Conservation (phyloP, 2,329 filamentous ascomycete species). For the Aspergillus versicolor region DNA sequence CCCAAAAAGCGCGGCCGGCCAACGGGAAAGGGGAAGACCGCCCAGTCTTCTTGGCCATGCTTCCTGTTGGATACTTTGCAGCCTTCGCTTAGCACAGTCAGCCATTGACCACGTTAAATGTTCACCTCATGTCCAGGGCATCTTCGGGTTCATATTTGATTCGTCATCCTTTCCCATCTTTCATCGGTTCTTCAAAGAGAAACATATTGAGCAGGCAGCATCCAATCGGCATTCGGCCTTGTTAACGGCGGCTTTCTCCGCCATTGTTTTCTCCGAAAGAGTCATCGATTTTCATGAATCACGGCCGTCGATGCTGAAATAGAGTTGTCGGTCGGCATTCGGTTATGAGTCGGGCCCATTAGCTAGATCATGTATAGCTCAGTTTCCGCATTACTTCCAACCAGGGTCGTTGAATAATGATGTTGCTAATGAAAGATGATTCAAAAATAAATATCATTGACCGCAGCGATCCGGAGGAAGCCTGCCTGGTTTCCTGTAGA, state of each 20-base stretch:
- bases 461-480: no score
- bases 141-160: not conserved
- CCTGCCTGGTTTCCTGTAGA: no score
- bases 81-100: not conserved
- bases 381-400: not conserved
- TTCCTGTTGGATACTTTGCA: not conserved
- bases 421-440: no score
- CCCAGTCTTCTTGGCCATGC: not conserved
- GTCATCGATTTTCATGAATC: not conserved
- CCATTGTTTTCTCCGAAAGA: not conserved
- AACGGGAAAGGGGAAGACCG: not conserved
- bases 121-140: no score
- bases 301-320: not conserved
- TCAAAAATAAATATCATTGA: not conserved
- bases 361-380: not conserved
- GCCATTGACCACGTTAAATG: no score
- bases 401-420: not conserved
- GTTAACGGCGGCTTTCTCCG: no score
- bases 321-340: not conserved
- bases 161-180: not conserved
- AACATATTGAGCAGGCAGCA: not conserved
- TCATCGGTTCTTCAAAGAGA: not conserved
- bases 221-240: not conserved
- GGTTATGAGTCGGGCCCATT: not conserved
- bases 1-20: not conserved